phyloP scores from a whole-genome alignment of 345 rosid genomes.

The Firmiana major region DNA sequence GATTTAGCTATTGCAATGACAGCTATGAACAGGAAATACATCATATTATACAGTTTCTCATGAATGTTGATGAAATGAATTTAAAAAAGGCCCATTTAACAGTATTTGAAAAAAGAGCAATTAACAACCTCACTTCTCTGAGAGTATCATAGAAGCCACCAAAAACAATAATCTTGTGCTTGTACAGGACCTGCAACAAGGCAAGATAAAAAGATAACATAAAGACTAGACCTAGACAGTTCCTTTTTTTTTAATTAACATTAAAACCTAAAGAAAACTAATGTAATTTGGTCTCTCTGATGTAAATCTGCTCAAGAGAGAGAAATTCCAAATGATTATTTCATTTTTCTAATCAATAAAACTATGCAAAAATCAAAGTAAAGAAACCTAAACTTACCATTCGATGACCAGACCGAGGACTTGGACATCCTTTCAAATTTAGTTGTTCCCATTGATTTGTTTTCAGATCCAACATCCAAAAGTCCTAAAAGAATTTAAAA shows the following conservation, averaged over 20 bases:
- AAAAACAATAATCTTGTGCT: slow-evolving; percentile 88
- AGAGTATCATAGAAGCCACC: slow-evolving; percentile 99
- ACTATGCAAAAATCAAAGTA: not conserved
- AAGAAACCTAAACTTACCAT: slow-evolving; percentile 52
- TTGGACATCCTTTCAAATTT: slow-evolving; percentile 85
- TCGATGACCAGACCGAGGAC: slow-evolving; percentile 95
- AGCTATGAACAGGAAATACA: not conserved
- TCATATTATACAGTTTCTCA: not conserved
- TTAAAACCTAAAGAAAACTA: not conserved
- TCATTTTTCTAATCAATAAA: slow-evolving; percentile 5
- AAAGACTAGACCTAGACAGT: not conserved
- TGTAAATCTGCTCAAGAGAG: not conserved
- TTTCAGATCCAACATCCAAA: slow-evolving; percentile 90
- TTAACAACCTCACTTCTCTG: slow-evolving; percentile 95
- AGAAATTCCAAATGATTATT: not conserved
- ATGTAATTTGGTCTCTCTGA: not conserved
- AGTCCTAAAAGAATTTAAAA: slow-evolving; percentile 49
- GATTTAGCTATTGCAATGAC: not conserved
- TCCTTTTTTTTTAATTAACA: not conserved
- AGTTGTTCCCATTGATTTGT: slow-evolving; percentile 95
- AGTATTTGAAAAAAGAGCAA: slow-evolving; percentile 14
- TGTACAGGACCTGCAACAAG: slow-evolving; percentile 73
- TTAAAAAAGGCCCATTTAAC: not conserved
- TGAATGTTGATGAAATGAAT: not conserved
- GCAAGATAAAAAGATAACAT: not conserved